These are phyloP conservation scores for Amylocarpus encephaloides DNA, from an alignment of 2,329 filamentous ascomycete species.

Conservation along the genomic window DNA sequence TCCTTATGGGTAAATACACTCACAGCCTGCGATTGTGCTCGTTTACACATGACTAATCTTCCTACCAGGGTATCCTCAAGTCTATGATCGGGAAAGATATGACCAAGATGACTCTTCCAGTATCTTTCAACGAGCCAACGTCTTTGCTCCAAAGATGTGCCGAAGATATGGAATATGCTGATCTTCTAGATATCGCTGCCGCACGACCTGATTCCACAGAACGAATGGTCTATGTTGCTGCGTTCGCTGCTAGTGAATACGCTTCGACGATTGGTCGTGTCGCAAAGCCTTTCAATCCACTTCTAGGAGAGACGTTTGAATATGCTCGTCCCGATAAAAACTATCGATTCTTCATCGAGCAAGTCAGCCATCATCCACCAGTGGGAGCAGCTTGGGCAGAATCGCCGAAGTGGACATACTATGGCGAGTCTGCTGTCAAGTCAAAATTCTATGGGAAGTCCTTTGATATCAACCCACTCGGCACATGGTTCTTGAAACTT, in stretches of 20 bases:
- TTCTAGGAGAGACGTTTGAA: conserved; percentile 94
- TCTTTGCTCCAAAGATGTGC: conserved; percentile 90
- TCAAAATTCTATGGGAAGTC: conserved; percentile 98
- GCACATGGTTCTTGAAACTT: conserved; percentile 91
- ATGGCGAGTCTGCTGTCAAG: conserved; percentile 88
- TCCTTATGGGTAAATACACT: conserved; percentile 76
- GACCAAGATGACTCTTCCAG: conserved; percentile 98
- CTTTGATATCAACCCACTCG: conserved; percentile 92
- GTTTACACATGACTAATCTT: conserved; percentile 21
- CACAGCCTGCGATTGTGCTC: background rate
- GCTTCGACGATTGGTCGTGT: conserved; percentile 95
- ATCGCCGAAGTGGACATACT: conserved; percentile 92
- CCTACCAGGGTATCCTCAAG: conserved; percentile 76
- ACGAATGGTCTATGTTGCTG: conserved; percentile 87
- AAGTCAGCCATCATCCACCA: conserved; percentile 95
- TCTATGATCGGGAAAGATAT: conserved; percentile 99
- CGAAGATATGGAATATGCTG: conserved; percentile 97
- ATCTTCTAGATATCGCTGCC: conserved; percentile 82
- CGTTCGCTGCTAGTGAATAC: conserved; percentile 94
- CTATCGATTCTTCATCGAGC: conserved; percentile 97
- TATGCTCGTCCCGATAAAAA: conserved; percentile 94
- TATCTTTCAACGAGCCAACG: conserved; percentile 97
- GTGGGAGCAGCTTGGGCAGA: conserved; percentile 92
- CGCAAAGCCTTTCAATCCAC: conserved; percentile 95
- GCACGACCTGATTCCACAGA: conserved; percentile 83